Conservation (phyloP, 345 rosid species). For the Trapa incisa region DNA sequence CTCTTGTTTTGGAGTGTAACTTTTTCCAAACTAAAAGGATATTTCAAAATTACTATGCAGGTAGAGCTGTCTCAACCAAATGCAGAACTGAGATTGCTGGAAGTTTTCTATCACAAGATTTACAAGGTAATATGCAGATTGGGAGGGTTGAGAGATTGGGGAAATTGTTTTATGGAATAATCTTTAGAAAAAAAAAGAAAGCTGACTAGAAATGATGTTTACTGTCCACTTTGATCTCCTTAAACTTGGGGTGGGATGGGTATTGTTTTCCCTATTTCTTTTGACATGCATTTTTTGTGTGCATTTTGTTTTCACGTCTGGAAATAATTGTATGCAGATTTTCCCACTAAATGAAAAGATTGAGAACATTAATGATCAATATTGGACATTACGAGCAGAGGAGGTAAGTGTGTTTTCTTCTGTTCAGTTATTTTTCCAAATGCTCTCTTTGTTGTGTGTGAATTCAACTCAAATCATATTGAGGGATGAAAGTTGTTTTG, state of each 20-base stretch:
- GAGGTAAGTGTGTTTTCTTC: constrained; percentile 29
- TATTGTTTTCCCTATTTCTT: background rate
- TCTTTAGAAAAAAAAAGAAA: background rate
- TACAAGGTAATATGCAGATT: constrained; percentile 36
- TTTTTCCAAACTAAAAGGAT: background rate
- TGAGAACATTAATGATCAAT: constrained; percentile 69
- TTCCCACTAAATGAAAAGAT: constrained; percentile 57
- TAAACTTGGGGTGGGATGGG: too few species aligned
- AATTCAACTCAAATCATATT: background rate
- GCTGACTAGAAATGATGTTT: background rate
- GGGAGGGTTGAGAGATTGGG: too few species aligned
- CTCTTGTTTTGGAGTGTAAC: background rate
- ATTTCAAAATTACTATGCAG: constrained; percentile 17
- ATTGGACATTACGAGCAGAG: constrained; percentile 72
- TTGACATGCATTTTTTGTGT: background rate
- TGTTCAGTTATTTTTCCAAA: background rate
- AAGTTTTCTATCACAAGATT: constrained; percentile 64
- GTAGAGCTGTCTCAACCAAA: constrained; percentile 54
- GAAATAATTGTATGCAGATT: constrained; percentile 28
- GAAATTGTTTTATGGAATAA: too few species aligned
- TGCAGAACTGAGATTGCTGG: constrained; percentile 59
- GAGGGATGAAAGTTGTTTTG: background rate
- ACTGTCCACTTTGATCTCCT: too few species aligned
- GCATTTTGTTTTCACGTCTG: background rate
- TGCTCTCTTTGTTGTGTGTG: background rate